phyloP scores from a whole-genome alignment of 1,284 basidiomycete genomes.

The Cerrena zonata region DNA sequence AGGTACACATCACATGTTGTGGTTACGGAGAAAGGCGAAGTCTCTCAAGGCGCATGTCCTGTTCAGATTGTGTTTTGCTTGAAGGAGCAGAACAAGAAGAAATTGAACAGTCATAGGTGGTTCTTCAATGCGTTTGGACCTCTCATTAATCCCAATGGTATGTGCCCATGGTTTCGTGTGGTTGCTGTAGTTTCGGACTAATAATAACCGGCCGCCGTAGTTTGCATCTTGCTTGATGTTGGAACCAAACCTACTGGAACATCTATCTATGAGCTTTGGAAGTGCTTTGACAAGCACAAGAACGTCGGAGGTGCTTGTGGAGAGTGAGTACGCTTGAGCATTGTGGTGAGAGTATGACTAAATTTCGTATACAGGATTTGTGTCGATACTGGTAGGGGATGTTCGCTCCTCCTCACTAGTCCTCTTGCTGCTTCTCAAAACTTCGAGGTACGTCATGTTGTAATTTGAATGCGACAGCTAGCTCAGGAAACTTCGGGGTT shows the following conservation, averaged over 20 bases:
- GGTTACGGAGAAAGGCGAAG: constrained; percentile 81
- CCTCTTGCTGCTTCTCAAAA: constrained; percentile 89
- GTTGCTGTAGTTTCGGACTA: not conserved
- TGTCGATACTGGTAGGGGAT: constrained; percentile 76
- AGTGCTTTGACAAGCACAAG: constrained; percentile 87
- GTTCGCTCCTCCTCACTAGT: constrained; percentile 74
- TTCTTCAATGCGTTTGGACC: constrained; percentile 96
- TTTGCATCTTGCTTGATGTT: constrained; percentile 84
- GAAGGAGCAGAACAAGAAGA: constrained; percentile 95
- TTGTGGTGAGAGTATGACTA: not conserved
- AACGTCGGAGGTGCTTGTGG: constrained; percentile 93
- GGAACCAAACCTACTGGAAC: constrained; percentile 92
- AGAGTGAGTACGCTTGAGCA: constrained; percentile 64
- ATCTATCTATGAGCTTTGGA: constrained; percentile 94
- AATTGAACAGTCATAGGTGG: constrained; percentile 90
- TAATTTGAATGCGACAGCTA: constrained; percentile 14
- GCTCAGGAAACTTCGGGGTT: not conserved
- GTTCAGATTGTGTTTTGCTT: constrained; percentile 91
- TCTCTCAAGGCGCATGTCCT: constrained; percentile 76
- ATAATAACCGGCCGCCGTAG: constrained; percentile 33
- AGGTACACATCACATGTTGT: constrained; percentile 77
- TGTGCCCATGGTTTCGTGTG: constrained; percentile 13
- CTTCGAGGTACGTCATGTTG: constrained; percentile 79
- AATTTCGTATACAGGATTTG: constrained; percentile 56
- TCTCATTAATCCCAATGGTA: constrained; percentile 76